Evolutionary conservation across 192 early-diverging fungal species (phyloP), one percentile per base, ranked within the genome.

Genomic region (Diversispora epigaea): DNA sequence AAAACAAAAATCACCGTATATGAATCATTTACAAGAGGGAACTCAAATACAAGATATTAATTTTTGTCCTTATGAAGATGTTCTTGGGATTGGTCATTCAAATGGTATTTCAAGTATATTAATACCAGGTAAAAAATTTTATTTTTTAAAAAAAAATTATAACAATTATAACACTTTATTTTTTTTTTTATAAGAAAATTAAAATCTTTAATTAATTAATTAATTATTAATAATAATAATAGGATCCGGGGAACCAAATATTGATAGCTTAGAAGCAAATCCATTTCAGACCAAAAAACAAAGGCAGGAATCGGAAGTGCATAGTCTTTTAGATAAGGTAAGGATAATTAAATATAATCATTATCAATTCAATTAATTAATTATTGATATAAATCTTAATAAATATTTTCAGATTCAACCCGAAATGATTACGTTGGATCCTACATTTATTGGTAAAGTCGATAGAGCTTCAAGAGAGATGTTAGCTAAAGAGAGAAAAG

Each of bases 61-160:
- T 7, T 97, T 98, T 82, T 93, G 91, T 68, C 97, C 97, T n/a
- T 98, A 88, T 88, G 97, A 98, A 77, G 97, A 98, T 89, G 90
- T 95, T 7, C 89, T 98, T 15, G 95, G 92, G 17, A 79, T 93
- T 60, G 93, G 93, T 19, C 94, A 97, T 83, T 77, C 81, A 17
- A 71, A 82, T 15, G 97, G 97, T 14, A 82, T 98, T 6, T 86
- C 86, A 12, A 91, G 88, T 70, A 79, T 98, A 22, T 85, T 96
- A 11, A 86, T 98, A 6, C 97, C 97, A 0, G 94, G 89, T 88
- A 82, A 39, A 17, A 17, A 10, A 17, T 17, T 52, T 52, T 52
- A 52, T 8, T 52, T 52, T 3, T 19, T 41, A 63, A 12, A 62
- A 17, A 66, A 49, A 44, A 17, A n/a, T 6, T 2, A 40, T 44